Conservation (phyloP, 768 basidiomycete species). For the Phanerochaete sordida region DNA sequence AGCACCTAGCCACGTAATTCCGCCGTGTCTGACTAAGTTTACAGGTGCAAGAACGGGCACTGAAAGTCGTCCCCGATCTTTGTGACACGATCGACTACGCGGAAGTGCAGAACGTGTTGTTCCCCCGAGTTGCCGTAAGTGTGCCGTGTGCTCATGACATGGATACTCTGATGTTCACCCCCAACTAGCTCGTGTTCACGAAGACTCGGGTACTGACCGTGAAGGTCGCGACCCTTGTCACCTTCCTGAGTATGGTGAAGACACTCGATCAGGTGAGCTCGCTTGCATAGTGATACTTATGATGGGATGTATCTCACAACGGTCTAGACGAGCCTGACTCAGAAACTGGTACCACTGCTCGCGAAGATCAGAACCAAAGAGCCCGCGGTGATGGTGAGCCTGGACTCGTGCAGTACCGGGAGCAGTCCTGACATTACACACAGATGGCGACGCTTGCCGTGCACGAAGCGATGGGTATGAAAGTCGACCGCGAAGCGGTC, state of each 20-base stretch:
- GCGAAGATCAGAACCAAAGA: conserved; percentile 96
- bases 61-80: conserved; percentile 78
- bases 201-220: conserved; percentile 87
- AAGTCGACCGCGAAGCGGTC: conserved; percentile 86
- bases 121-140: conserved; percentile 89
- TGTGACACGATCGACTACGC: conserved; percentile 95
- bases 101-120: conserved; percentile 85
- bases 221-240: conserved; percentile 84
- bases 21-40: background rate
- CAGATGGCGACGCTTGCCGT: conserved; percentile 87
- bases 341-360: conserved; percentile 91
- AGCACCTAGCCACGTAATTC: background rate
- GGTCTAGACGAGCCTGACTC: conserved; percentile 74
- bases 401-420: background rate
- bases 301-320: background rate
- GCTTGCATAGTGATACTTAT: background rate
- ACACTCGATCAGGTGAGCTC: conserved; percentile 76
- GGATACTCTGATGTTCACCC: conserved; percentile 4
- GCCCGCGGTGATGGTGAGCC: conserved; percentile 83
- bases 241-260: conserved; percentile 84
- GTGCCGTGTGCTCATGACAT: background rate
- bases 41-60: conserved; percentile 88
- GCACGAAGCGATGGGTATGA: conserved; percentile 95
- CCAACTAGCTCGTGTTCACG: conserved; percentile 79
- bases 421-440: background rate